These are phyloP conservation scores for Cyclotella sp. DNA, from an alignment of 108 stramenopile genomes.

Conservation along the genomic window DNA sequence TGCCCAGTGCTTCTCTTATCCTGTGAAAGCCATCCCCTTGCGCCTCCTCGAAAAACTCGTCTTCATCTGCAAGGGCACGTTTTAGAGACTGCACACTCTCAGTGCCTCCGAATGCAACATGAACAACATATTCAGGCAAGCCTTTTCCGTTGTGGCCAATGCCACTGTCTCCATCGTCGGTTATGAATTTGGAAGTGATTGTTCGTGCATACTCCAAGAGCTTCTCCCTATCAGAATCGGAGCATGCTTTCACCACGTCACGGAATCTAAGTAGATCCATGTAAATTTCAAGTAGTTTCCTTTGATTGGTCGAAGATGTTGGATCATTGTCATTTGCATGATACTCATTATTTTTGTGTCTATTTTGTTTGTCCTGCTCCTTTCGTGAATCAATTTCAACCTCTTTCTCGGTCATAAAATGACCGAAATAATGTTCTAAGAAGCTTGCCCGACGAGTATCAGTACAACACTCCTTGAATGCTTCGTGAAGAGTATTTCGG, in stretches of 20 bases:
- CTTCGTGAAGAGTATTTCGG: constrained; percentile 59
- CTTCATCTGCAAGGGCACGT: constrained; percentile 41
- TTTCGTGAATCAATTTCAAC: background rate
- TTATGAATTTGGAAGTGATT: constrained; percentile 31
- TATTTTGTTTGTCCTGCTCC: constrained; percentile 8
- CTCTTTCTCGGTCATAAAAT: constrained; percentile 25
- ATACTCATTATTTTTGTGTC: constrained; percentile 4
- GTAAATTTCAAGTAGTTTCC: constrained; percentile 73
- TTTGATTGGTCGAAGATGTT: constrained; percentile 35
- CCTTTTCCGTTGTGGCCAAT: constrained; percentile 2
- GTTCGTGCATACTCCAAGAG: constrained; percentile 29
- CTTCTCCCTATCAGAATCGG: constrained; percentile 28
- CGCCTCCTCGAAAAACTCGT: constrained; percentile 53
- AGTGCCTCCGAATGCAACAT: constrained; percentile 42
- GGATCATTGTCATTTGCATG: constrained; percentile 22
- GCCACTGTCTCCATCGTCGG: constrained; percentile 15
- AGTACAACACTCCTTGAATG: constrained; percentile 68
- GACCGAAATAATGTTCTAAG: constrained; percentile 57
- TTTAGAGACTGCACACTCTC: constrained; percentile 53
- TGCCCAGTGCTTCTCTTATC: constrained; percentile 62
- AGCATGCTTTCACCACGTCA: constrained; percentile 44
- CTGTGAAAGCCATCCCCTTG: constrained; percentile 62
- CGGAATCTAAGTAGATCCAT: constrained; percentile 69
- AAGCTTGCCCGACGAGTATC: constrained; percentile 79
- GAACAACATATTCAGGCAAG: constrained; percentile 37